phyloP scores from a whole-genome alignment of 129 eudicot genomes.

The Logfia minima region DNA sequence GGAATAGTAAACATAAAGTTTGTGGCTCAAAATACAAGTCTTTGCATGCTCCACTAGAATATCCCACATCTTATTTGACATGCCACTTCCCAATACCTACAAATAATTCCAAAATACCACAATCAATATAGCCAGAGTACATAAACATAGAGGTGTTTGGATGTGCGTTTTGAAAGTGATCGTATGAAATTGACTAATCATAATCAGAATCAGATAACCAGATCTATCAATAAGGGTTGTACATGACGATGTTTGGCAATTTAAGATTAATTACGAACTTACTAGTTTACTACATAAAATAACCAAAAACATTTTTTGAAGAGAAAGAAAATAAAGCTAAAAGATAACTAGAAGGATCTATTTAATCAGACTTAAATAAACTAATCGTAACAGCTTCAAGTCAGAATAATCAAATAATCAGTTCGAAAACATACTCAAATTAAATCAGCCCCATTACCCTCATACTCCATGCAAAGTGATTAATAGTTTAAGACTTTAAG shows the following conservation, averaged over 20 bases:
- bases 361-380: too few species aligned
- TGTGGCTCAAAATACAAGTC: conserved; percentile 88
- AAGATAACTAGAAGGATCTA: too few species aligned
- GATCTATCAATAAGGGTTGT: neutral
- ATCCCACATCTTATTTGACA: conserved; percentile 99
- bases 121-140: conserved; percentile 2
- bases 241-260: neutral
- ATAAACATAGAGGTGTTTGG: neutral
- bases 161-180: neutral
- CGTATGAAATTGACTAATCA: neutral
- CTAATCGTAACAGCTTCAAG: neutral
- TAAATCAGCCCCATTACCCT: neutral
- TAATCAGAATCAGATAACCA: neutral
- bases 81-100: conserved; percentile 95
- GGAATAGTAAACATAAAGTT: conserved; percentile 85
- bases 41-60: conserved; percentile 89
- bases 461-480: neutral
- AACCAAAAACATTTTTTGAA: neutral
- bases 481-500: neutral
- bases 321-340: neutral
- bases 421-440: neutral
- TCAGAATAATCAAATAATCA: neutral
- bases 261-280: neutral
- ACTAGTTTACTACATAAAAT: neutral
- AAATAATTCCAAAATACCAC: conserved; percentile 9